Conservation (phyloP, 2,329 filamentous ascomycete species). For the Pseudogymnoascus sp. region DNA sequence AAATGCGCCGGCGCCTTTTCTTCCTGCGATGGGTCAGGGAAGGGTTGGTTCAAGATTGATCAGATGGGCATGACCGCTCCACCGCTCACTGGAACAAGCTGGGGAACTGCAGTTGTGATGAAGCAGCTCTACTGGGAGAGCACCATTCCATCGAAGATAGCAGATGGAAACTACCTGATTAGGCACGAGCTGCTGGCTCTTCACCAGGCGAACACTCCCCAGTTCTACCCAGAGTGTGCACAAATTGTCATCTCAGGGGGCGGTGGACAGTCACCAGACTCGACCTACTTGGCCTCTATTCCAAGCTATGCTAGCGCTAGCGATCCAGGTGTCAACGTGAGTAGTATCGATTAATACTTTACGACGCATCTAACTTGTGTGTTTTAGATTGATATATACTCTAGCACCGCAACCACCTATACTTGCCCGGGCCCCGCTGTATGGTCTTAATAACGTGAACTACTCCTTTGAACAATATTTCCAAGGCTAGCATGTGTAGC, state of each 20-base stretch:
- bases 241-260: conserved; percentile 44
- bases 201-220: conserved; percentile 44
- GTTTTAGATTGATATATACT: conserved; percentile 40
- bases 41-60: conserved; percentile 54
- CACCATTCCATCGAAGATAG: conserved; percentile 42
- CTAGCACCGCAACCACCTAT: conserved; percentile 38
- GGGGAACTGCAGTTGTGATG: conserved; percentile 41
- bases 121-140: conserved; percentile 41
- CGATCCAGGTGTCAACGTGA: conserved; percentile 28
- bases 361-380: conserved; percentile 11
- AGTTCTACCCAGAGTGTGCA: conserved; percentile 51
- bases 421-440: conserved; percentile 41
- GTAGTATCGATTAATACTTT: conserved; percentile 12
- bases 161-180: conserved; percentile 48
- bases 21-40: conserved; percentile 43
- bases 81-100: conserved; percentile 37
- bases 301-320: conserved; percentile 19
- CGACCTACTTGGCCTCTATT: conserved; percentile 19
- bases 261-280: conserved; percentile 35
- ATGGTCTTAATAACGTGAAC: conserved; percentile 28
- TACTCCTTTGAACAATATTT: not conserved
- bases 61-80: conserved; percentile 42
- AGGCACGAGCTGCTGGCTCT: conserved; percentile 50
- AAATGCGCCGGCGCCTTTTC: conserved; percentile 43
- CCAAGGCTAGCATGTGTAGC: not conserved